Conservation (phyloP, 2,329 filamentous ascomycete genomes). For the Hawksworthiomyces lignivorus region DNA sequence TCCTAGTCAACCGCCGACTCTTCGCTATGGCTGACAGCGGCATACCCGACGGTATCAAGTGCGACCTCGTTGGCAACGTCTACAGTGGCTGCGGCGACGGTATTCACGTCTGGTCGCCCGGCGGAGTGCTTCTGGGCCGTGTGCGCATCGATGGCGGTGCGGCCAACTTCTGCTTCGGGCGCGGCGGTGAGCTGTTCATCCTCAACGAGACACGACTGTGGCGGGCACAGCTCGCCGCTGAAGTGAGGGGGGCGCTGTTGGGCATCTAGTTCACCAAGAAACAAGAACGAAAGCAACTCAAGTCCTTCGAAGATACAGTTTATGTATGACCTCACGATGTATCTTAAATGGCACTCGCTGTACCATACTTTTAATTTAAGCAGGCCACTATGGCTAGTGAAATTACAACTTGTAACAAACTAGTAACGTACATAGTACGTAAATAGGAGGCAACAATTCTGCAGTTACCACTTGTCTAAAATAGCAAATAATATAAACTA, state of each 20-base stretch:
- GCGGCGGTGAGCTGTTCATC: conserved; percentile 33
- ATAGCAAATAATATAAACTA: too few relatives aligned
- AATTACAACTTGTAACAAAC: too few relatives aligned
- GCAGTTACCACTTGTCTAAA: too few relatives aligned
- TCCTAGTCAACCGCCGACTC: conserved; percentile 40
- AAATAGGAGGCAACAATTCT: too few relatives aligned
- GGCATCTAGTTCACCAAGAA: too few relatives aligned
- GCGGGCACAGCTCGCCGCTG: conserved; percentile 17
- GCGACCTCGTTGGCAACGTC: conserved; percentile 35
- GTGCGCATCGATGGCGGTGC: conserved; percentile 32
- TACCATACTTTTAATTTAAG: too few relatives aligned
- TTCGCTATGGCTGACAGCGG: conserved; percentile 43
- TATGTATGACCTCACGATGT: too few relatives aligned
- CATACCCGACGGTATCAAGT: conserved; percentile 35
- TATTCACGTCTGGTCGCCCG: conserved; percentile 38
- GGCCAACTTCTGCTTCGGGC: conserved; percentile 39
- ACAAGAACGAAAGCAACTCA: too few relatives aligned
- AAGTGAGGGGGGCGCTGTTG: conserved; percentile 7
- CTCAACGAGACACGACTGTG: conserved; percentile 39
- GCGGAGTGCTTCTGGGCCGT: conserved; percentile 35
- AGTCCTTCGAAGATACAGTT: too few relatives aligned
- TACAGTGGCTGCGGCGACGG: conserved; percentile 41
- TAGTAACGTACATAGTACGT: too few relatives aligned
- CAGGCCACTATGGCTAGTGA: too few relatives aligned
- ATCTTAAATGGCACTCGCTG: too few relatives aligned